Evolutionary conservation across 257 asterid genomes (phyloP), one percentile per base, ranked within the genome.

Genomic region (Solanum virginianum): DNA sequence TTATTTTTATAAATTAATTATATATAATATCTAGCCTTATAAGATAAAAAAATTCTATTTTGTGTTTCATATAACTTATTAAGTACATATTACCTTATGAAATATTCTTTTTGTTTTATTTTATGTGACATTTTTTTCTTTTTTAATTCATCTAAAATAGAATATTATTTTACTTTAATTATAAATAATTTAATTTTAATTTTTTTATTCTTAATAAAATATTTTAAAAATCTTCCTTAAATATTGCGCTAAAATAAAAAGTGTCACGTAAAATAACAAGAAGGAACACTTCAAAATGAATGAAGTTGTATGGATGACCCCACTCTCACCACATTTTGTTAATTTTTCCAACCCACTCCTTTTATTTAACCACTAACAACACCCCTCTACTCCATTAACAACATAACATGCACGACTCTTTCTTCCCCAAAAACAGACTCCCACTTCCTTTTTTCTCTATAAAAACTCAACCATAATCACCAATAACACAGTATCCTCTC

Each of bases 391-490:
- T 45, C 45, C 60, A 26, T 77, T 24, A 4, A 75, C 81, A 77
- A 59, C 47, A 77, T 77, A 77, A 59, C 47, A 77, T 77, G 63
- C 82, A 77, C 7, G 82, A 77, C 63, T 77, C 47, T 51, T 77
- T 77, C 82, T 51, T 77, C 63, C 62, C n/a, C 26, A 45, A 4
- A 15, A 59, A 56, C 9, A 36, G 26, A 16, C 63, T 5, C 6
- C 8, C 5, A 8, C n/a, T 26, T 51, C 26, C 59, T 20, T 24
- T 20, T 24, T 26, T 26, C 47, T 4, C 82, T 77, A 77, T 77
- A 77, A 0, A 51, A 51, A 51, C 82, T 51, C 82, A 77, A 24
- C 63, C 10, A 77, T 32, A 51, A 24, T 51, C 63, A 29, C 62
- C 82, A 77, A 77, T 15, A 7, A 24, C 82, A 53, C 10, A 77